A percentile compares a stretch with the other conserved stretches of the same genome.
phyloP scores from a whole-genome alignment of 202 grass and related monocot species.

The Dendrocalamus latiflorus region DNA sequence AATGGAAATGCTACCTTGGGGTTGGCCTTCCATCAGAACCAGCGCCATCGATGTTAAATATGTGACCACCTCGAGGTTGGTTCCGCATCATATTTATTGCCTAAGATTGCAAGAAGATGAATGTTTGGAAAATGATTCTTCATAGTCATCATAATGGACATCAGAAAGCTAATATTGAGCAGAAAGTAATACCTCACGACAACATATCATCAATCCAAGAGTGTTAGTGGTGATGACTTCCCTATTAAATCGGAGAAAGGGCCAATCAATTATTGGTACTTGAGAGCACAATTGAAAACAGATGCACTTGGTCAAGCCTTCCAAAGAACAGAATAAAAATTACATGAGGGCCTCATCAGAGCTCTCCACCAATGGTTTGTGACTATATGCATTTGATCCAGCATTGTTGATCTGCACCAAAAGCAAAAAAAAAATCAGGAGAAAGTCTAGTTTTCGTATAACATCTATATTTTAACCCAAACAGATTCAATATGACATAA shows the following conservation, averaged over 20 bases:
- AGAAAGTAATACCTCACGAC: slow-evolving; percentile 70
- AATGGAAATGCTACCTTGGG: slow-evolving; percentile 55
- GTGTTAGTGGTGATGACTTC: slow-evolving; percentile 96
- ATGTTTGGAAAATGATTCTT: slow-evolving; percentile 3
- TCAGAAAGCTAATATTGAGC: slow-evolving; percentile 16
- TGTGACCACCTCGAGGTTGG: no score
- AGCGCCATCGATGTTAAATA: slow-evolving; percentile 99
- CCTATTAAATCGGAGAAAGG: slow-evolving; percentile 39
- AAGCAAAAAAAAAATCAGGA: slow-evolving; percentile 15
- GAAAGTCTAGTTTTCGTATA: no score
- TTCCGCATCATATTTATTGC: slow-evolving; percentile 98
- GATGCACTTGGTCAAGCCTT: neutral
- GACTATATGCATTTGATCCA: slow-evolving; percentile 98
- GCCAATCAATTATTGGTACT: slow-evolving; percentile 1
- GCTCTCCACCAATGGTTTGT: slow-evolving; percentile 82
- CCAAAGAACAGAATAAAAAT: no score
- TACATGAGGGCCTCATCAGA: no score
- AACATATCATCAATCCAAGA: slow-evolving; percentile 96
- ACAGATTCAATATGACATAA: no score
- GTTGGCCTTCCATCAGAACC: slow-evolving; percentile 99
- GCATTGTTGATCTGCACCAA: slow-evolving; percentile 91
- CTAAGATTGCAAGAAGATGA: slow-evolving; percentile 35
- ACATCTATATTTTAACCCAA: no score
- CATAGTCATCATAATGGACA: neutral
- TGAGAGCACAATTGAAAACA: slow-evolving; percentile 7